phyloP scores from a whole-genome alignment of 106 monocot species.

The Allium fistulosum region DNA sequence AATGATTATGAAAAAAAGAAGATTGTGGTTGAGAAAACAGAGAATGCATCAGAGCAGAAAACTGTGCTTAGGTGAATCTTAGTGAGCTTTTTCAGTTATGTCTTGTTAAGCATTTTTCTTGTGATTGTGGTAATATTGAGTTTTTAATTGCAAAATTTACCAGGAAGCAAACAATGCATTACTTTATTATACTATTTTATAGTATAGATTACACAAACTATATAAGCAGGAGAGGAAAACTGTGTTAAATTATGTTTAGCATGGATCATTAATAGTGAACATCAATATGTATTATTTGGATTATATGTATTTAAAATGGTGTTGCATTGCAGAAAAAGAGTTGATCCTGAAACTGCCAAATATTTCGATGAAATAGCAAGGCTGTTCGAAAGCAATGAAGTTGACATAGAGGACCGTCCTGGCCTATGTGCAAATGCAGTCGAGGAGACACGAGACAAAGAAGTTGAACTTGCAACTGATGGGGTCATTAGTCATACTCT shows the following conservation, averaged over 20 bases:
- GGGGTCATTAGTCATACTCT: slow-evolving; percentile 64
- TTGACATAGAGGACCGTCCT: slow-evolving; percentile 66
- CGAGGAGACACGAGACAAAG: slow-evolving; percentile 83
- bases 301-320: background rate
- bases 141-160: background rate
- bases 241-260: background rate
- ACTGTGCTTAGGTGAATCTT: slow-evolving; percentile 6
- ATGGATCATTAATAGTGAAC: background rate
- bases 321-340: slow-evolving; percentile 45
- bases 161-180: background rate
- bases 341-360: slow-evolving; percentile 80
- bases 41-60: background rate
- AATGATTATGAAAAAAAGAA: background rate
- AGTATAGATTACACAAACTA: background rate
- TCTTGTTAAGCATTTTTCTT: background rate
- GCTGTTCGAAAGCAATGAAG: slow-evolving; percentile 49
- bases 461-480: slow-evolving; percentile 80
- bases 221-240: no score
- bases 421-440: slow-evolving; percentile 72
- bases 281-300: background rate
- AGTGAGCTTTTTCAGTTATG: slow-evolving; percentile 28
- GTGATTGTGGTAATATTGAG: background rate
- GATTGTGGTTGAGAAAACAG: slow-evolving; percentile 2
- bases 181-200: background rate
- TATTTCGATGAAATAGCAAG: slow-evolving; percentile 77